Base-by-base conservation (phyloP, 2,329 filamentous ascomycete species). In the Aphanocladium album region DNA sequence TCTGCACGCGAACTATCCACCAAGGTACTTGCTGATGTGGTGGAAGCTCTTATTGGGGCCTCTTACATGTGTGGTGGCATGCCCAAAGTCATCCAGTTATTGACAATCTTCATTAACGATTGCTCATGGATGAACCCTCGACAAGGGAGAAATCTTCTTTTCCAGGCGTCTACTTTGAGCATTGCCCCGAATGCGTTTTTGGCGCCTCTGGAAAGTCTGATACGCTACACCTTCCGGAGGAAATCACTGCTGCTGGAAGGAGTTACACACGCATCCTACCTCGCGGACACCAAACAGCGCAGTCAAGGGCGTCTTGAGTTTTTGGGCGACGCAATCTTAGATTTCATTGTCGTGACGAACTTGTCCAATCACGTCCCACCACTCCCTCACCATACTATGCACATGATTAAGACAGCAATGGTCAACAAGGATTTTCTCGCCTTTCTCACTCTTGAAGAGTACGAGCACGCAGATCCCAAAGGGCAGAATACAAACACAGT, bases 11-110 rank as follows among this genome's bases (percentile, higher is more conserved):
- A 70, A 17, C 69, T 92, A 39, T 89, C 90, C 0, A 89, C 85
- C 1, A 98, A 98, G 71, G 84, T 84, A 0, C 81, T 96, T 8
- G 93, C 93, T 3, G 93, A 98, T 67, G 87, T 96, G 0, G 82
- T 96, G 0, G 93, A 98, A 64, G 84, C 93, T 0, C 77, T 97
- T 0, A 88, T 97, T 25, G 93, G 91, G 1, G 89, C 87, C 1
- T 83, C 89, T 0, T 92, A 83, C 66, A 62, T 89, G 1, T 83
- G 90, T 57, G 89, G 90, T 1, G 89, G 89, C 0, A 75, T 89
- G 14, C 50, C 75, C 0, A 87, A 84, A 65, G 89, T 88, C 0
- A 73, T 88, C n/a, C 66, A 74, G 2, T 91, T 88, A 70, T 80
- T 95, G 16, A 77, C 80, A 3, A 70, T 87, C 1, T 88, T 96